Percentiles rank a stretch among this genome's conserved stretches.
Conservation (phyloP, 495 filamentous ascomycete genomes). For the Penicillium atrosanguineum region DNA sequence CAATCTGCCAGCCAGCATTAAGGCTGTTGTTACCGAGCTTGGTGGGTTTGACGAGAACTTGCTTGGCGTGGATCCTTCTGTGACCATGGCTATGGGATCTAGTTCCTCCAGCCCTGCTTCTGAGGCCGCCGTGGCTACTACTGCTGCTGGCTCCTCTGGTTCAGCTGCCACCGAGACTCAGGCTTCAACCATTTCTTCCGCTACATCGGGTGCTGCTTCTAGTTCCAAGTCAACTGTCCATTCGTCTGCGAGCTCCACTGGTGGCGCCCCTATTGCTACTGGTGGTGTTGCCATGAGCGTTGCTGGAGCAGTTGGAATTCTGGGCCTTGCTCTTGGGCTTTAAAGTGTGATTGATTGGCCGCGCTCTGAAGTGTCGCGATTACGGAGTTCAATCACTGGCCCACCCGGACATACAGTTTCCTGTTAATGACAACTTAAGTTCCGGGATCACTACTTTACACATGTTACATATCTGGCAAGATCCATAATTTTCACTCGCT, state of each 20-base stretch:
- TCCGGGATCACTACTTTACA: too few relatives aligned
- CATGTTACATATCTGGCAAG: too few relatives aligned
- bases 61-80: neutral
- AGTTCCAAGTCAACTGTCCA: neutral
- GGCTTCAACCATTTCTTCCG: neutral
- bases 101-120: neutral
- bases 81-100: neutral
- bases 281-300: neutral
- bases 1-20: neutral
- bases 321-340: neutral
- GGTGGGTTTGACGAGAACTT: neutral
- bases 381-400: too few relatives aligned
- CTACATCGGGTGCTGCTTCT: neutral
- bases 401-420: too few relatives aligned
- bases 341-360: neutral
- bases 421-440: too few relatives aligned
- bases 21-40: neutral
- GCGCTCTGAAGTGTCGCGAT: too few relatives aligned
- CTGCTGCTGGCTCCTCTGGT: neutral
- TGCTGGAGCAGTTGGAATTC: neutral
- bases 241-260: neutral
- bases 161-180: neutral
- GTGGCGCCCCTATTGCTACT: neutral
- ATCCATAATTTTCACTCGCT: too few relatives aligned
- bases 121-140: neutral